A percentile compares a stretch with the other conserved stretches of the same genome.
phyloP scores from a whole-genome alignment of 2,329 filamentous ascomycete species.

The Colletotrichum tamarilloi region DNA sequence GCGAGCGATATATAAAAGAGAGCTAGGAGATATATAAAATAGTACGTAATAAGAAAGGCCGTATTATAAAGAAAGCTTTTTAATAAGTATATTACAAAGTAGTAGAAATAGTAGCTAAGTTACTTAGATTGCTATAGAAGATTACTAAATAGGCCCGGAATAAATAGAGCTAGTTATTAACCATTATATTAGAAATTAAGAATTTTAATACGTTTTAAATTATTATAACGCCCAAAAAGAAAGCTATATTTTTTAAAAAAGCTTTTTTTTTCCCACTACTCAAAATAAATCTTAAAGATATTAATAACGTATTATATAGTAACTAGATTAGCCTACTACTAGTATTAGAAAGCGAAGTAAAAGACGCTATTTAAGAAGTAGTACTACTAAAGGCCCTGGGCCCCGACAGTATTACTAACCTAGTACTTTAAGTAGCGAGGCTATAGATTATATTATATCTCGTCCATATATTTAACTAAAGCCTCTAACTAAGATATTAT shows the following conservation, averaged over 20 bases:
- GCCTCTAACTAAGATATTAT: too few species aligned
- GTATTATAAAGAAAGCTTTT: background rate
- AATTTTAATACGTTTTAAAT: too few species aligned
- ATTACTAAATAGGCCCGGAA: too few species aligned
- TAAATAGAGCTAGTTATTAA: too few species aligned
- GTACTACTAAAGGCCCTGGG: slow-evolving; percentile 37
- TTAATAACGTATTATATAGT: slow-evolving; percentile 8
- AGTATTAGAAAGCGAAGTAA: background rate
- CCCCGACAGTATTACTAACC: slow-evolving; percentile 38
- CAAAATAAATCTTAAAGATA: slow-evolving; percentile 7
- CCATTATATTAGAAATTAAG: too few species aligned
- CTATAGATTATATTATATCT: slow-evolving; percentile 33
- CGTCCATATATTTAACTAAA: background rate
- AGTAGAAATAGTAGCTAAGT: background rate
- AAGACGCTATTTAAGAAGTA: slow-evolving; percentile 32
- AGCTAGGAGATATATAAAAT: background rate
- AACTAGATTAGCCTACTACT: background rate
- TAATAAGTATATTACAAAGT: background rate
- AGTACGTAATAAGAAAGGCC: background rate
- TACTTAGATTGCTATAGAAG: too few species aligned
- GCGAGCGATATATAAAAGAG: too few species aligned
- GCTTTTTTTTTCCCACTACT: background rate
- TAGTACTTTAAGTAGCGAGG: slow-evolving; percentile 32
- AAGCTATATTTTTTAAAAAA: too few species aligned
- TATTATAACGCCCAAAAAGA: too few species aligned